These are phyloP conservation scores for Hyphopichia pseudoburtonii DNA, from an alignment of 1,139 yeast genomes.

Conservation along the genomic window DNA sequence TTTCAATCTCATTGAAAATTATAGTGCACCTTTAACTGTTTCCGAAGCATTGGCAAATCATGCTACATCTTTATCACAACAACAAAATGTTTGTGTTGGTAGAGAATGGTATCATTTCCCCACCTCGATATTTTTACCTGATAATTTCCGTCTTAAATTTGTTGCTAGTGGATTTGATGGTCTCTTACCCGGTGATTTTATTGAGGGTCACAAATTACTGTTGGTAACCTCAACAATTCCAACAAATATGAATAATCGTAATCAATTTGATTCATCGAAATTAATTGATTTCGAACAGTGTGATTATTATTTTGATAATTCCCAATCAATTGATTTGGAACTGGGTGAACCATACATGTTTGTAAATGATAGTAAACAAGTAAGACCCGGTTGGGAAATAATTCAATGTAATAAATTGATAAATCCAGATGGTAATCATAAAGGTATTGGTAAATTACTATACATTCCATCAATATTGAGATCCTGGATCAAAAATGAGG, in stretches of 20 bases:
- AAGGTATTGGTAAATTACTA: slow-evolving; percentile 47
- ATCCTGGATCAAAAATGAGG: slow-evolving; percentile 21
- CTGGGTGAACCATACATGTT: slow-evolving; percentile 29
- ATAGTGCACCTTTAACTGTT: slow-evolving; percentile 55
- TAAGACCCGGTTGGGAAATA: slow-evolving; percentile 38
- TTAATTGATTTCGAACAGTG: slow-evolving; percentile 47
- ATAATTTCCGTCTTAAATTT: slow-evolving; percentile 59
- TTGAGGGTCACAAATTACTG: slow-evolving; percentile 34
- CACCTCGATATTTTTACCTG: slow-evolving; percentile 75
- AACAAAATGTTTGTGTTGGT: slow-evolving; percentile 71
- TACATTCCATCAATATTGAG: slow-evolving; percentile 41
- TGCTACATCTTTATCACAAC: background rate
- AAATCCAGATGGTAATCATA: slow-evolving; percentile 43
- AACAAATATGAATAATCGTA: slow-evolving; percentile 69
- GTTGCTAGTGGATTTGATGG: slow-evolving; percentile 83
- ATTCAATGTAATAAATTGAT: slow-evolving; percentile 45
- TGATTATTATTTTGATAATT: slow-evolving; percentile 60
- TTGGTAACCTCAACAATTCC: slow-evolving; percentile 48
- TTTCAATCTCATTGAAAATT: slow-evolving; percentile 49
- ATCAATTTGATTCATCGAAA: slow-evolving; percentile 57
- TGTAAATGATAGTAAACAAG: slow-evolving; percentile 10
- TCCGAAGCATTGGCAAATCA: slow-evolving; percentile 8
- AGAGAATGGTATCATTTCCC: slow-evolving; percentile 96
- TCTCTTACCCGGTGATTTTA: slow-evolving; percentile 82
- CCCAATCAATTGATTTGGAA: slow-evolving; percentile 29